phyloP scores from a whole-genome alignment of 805 yeast species.

The Torulaspora microellipsoides region DNA sequence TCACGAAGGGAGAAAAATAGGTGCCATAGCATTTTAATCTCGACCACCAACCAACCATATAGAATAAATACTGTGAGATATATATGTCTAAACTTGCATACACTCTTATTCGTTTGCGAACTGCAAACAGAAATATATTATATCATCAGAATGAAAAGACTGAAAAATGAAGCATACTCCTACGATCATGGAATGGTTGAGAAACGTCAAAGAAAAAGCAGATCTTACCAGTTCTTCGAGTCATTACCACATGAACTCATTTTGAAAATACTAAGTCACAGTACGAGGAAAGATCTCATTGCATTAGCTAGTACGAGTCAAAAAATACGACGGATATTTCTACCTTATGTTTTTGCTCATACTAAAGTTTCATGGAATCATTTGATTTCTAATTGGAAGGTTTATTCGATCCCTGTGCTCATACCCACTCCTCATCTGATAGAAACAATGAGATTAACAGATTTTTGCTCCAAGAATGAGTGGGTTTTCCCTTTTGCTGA shows the following conservation, averaged over 20 bases:
- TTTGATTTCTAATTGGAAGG: constrained; percentile 13
- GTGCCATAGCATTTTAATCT: no score
- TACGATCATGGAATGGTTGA: no score
- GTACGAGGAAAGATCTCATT: constrained; percentile 16
- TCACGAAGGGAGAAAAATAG: no score
- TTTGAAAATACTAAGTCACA: constrained; percentile 5
- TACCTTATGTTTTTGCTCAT: constrained; percentile 14
- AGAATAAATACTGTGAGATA: no score
- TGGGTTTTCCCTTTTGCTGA: constrained; percentile 35
- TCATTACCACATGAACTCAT: constrained; percentile 18
- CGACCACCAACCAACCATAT: no score
- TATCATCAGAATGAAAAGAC: no score
- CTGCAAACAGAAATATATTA: no score
- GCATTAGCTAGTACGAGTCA: constrained; percentile 10
- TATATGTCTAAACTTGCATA: not conserved
- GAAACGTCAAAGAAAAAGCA: no score
- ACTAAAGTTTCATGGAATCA: constrained; percentile 15
- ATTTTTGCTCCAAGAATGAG: constrained; percentile 31
- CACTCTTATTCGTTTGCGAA: not conserved
- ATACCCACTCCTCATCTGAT: constrained; percentile 13
- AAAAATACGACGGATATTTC: constrained; percentile 10
- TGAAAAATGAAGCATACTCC: no score
- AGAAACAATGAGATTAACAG: constrained; percentile 27
- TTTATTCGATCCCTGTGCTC: constrained; percentile 4
- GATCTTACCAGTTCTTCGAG: constrained; percentile 7